Conservation (phyloP, 768 basidiomycete species). For the Leccinellum albellum region DNA sequence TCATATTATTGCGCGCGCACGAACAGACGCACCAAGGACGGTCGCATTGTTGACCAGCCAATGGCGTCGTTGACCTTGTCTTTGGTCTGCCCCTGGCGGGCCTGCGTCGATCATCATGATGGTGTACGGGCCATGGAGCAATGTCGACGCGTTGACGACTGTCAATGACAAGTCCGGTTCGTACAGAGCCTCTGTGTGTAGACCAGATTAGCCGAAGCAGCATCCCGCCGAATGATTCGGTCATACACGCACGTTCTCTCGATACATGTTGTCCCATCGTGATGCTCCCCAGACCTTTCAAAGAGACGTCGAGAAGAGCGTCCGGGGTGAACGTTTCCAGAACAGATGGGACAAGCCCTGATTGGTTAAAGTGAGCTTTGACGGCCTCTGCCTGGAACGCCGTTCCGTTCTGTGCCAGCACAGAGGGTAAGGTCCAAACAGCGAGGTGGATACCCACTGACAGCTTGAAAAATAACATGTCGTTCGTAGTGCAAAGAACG, state of each 20-base stretch:
- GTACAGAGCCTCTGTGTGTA: conserved; percentile 48
- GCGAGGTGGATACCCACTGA: conserved; percentile 29
- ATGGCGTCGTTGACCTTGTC: conserved; percentile 65
- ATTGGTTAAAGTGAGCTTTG: conserved; percentile 63
- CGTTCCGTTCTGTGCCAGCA: conserved; percentile 44
- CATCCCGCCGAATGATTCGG: not conserved
- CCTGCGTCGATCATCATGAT: conserved; percentile 76
- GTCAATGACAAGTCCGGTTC: conserved; percentile 52
- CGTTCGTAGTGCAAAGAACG: not conserved
- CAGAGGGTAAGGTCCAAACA: conserved; percentile 36
- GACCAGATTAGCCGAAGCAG: not conserved
- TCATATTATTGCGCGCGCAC: not conserved
- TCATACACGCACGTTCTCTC: conserved; percentile 47
- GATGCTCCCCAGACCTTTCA: conserved; percentile 43
- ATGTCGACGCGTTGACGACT: conserved; percentile 44
- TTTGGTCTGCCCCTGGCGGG: conserved; percentile 55
- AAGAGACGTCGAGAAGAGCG: conserved; percentile 55
- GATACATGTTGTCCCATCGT: conserved; percentile 57
- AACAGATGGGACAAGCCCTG: conserved; percentile 59
- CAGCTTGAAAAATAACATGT: conserved; percentile 16
- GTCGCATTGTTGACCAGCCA: conserved; percentile 74
- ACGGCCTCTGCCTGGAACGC: conserved; percentile 52
- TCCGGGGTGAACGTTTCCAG: conserved; percentile 57
- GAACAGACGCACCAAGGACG: conserved; percentile 38
- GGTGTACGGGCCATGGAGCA: conserved; percentile 53